Base-by-base conservation (phyloP, 176 grass and related monocot genomes). In the Olyra latifolia region DNA sequence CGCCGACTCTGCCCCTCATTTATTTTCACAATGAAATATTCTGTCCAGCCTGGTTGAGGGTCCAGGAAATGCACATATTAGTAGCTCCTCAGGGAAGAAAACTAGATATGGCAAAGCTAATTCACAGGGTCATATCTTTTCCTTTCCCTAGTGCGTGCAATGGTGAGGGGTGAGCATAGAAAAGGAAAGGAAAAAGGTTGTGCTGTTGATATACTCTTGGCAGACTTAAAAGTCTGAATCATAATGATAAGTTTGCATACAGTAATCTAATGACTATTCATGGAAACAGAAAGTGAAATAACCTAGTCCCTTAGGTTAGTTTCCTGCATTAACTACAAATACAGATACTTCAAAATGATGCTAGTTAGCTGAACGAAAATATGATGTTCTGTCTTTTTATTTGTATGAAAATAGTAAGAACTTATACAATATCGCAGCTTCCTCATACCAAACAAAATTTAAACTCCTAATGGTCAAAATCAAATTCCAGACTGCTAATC, bases 11-110 rank as follows among this genome's bases (percentile, higher is more conserved):
- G 83, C 32, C 92, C 92, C 66, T 94, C 89, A 59, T 96, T 96
- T 88, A 92, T 96, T 86, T 92, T 87, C 62, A 96, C 79, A 72
- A 92, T 97, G 71, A 97, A 97, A 88, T 97, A 80, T 76, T 66
- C 87, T 48, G 90, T 93, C 93, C 93, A 97, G 50, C 93, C 93
- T 97, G 73, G 58, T 49, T 14, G 35, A 81, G 7, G 53, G 27
- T 7, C 62, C 23, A 76, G 39, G 23, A 52, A 48, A 79, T 28
- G 28, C n/a, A 74, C 29, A 57, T 17, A 32, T 88, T 75, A 90
- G 79, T 82, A 52, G n/a, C 28, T 72, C 84, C 22, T 41, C 28
- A 79, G 46, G 78, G 5, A 6, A 7, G 55, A 29, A 79, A 63
- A 29, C 5, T 47, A 69, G 25, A 66, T 81, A 29, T 23, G 60